Percentiles rank a stretch among this genome's conserved stretches.
Conservation (phyloP, 331 rosid species). For the Cydonia oblonga region DNA sequence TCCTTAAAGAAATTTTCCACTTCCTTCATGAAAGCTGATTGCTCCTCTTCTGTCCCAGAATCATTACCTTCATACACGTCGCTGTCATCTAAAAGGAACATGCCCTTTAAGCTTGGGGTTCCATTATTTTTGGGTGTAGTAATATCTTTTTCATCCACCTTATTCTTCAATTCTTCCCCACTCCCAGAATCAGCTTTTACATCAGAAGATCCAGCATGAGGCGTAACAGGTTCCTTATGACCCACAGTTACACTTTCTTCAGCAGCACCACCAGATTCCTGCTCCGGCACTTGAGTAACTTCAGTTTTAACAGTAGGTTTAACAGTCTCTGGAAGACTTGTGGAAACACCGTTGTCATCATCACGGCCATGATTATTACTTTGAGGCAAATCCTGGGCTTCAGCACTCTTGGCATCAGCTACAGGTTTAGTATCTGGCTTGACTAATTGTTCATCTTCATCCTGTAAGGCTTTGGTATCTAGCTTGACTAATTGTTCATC, state of each 20-base stretch:
- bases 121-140: conserved; percentile 39
- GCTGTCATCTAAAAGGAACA: conserved; percentile 46
- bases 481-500: conserved; percentile 19
- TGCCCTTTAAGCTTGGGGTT: conserved; percentile 32
- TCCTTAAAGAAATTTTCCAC: conserved; percentile 80
- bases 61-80: conserved; percentile 61
- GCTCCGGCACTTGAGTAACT: conserved; percentile 27
- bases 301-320: conserved; percentile 24
- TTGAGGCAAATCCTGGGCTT: conserved; percentile 17
- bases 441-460: conserved; percentile 11
- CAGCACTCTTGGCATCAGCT: conserved; percentile 22
- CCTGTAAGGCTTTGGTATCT: conserved; percentile 13
- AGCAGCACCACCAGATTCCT: conserved; percentile 11
- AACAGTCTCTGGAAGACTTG: conserved; percentile 12
- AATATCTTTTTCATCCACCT: conserved; percentile 34
- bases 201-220: conserved; percentile 26
- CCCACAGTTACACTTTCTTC: conserved; percentile 14
- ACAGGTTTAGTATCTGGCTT: conserved; percentile 15
- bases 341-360: conserved; percentile 15
- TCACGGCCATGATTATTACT: neutral
- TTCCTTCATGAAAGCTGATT: conserved; percentile 76
- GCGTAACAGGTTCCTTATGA: conserved; percentile 23
- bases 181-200: conserved; percentile 20
- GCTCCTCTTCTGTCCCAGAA: conserved; percentile 89
- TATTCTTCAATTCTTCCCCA: conserved; percentile 26